These are phyloP conservation scores for Agrocybe praecox DNA, from an alignment of 768 basidiomycete genomes.

Conservation along the genomic window DNA sequence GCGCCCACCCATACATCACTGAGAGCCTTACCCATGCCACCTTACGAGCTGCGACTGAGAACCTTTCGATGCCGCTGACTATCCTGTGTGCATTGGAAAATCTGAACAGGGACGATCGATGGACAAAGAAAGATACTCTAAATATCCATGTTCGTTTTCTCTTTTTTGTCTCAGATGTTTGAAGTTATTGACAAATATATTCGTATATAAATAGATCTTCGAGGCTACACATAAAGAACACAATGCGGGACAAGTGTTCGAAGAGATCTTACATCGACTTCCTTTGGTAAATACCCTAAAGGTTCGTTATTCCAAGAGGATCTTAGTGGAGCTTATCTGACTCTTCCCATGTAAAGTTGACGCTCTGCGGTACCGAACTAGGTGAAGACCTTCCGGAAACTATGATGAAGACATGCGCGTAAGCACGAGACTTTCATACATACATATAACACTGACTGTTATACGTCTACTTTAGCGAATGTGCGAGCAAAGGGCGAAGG, in stretches of 20 bases:
- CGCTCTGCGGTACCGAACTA: constrained; percentile 26
- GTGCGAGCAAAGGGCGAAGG: no score
- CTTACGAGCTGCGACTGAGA: not conserved
- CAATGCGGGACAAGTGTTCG: constrained; percentile 23
- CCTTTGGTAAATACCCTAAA: constrained; percentile 29
- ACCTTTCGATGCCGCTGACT: constrained; percentile 31
- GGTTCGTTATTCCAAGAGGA: constrained; percentile 13
- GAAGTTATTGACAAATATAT: not conserved
- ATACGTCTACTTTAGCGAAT: no score
- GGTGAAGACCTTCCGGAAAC: constrained; percentile 4
- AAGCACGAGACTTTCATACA: constrained; percentile 4
- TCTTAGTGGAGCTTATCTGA: not conserved
- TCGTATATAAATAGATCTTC: constrained; percentile 26
- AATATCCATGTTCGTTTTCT: constrained; percentile 28
- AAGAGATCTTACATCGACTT: constrained; percentile 37
- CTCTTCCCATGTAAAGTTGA: constrained; percentile 15
- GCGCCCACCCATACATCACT: not conserved
- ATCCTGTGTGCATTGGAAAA: constrained; percentile 30
- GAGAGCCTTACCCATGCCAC: not conserved
- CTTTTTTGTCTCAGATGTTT: not conserved
- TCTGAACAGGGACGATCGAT: constrained; percentile 24
- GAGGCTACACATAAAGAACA: constrained; percentile 27
- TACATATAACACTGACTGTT: no score
- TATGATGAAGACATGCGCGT: constrained; percentile 33
- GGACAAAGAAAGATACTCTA: constrained; percentile 29